phyloP scores from a whole-genome alignment of 2,329 filamentous ascomycete genomes.

The Fusarium nygamai region DNA sequence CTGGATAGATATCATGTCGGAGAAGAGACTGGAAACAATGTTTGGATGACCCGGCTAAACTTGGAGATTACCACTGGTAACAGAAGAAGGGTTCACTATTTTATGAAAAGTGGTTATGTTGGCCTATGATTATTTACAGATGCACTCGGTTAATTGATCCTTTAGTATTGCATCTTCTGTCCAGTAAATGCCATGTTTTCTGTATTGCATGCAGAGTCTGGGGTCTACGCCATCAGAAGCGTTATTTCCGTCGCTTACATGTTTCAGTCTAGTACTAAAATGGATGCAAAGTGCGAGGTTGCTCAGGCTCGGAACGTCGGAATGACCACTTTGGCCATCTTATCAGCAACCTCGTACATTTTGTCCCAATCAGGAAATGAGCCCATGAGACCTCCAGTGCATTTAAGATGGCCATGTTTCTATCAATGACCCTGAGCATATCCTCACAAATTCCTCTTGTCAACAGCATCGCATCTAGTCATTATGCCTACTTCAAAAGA shows the following conservation, averaged over 20 bases:
- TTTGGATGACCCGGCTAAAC: conserved; percentile 7
- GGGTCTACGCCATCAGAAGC: not conserved
- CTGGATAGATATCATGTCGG: conserved; percentile 28
- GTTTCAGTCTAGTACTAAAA: not conserved
- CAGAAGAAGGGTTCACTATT: not conserved
- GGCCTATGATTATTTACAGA: not conserved
- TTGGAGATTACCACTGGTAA: not conserved
- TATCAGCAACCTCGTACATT: conserved; percentile 3
- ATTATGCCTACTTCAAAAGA: conserved; percentile 22
- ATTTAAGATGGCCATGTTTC: not conserved
- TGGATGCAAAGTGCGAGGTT: not conserved
- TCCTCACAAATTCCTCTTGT: not conserved
- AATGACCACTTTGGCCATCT: not conserved
- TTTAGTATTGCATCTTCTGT: not conserved
- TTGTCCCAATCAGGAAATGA: conserved; percentile 7
- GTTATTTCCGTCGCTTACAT: not conserved
- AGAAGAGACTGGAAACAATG: conserved; percentile 21
- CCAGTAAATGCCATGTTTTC: not conserved
- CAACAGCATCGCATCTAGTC: not conserved
- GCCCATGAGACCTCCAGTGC: not conserved
- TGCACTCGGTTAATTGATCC: not conserved
- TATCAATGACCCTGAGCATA: not conserved
- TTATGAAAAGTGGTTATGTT: not conserved
- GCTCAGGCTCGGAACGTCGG: not conserved
- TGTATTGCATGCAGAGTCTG: not conserved